These are phyloP conservation scores for Debaryomyces tyrocola DNA, from an alignment of 805 yeast genomes.

Conservation along the genomic window DNA sequence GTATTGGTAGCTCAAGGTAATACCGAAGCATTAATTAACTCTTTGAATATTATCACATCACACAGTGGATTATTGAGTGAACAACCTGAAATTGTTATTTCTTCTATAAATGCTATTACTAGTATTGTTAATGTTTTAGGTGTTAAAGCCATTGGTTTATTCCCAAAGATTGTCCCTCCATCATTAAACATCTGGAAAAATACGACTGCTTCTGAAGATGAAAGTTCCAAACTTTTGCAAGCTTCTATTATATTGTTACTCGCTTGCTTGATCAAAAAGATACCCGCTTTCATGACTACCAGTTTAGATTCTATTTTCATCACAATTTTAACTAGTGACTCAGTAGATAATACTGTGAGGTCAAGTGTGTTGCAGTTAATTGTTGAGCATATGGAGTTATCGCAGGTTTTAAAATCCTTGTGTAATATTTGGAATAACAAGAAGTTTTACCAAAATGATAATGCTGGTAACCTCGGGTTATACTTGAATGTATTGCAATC, in stretches of 20 bases:
- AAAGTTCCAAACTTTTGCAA: slow-evolving; percentile 48
- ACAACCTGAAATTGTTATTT: slow-evolving; percentile 63
- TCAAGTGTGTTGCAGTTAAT: slow-evolving; percentile 60
- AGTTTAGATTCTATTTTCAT: slow-evolving; percentile 62
- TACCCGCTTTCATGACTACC: slow-evolving; percentile 81
- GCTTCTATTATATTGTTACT: slow-evolving; percentile 69
- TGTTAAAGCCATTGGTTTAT: slow-evolving; percentile 78
- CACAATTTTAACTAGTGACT: slow-evolving; percentile 55
- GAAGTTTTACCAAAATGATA: slow-evolving; percentile 32
- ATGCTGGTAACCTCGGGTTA: slow-evolving; percentile 54
- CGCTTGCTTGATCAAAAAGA: slow-evolving; percentile 73
- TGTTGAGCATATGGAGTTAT: slow-evolving; percentile 66
- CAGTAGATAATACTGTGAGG: slow-evolving; percentile 60
- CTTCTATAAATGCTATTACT: slow-evolving; percentile 72
- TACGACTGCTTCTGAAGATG: slow-evolving; percentile 28
- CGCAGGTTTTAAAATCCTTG: slow-evolving; percentile 60
- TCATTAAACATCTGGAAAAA: slow-evolving; percentile 58
- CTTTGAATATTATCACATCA: slow-evolving; percentile 50
- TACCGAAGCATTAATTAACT: slow-evolving; percentile 44
- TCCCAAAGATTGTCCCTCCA: slow-evolving; percentile 83
- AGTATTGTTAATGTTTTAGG: slow-evolving; percentile 74
- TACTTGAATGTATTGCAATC: slow-evolving; percentile 67
- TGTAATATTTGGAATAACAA: slow-evolving; percentile 58
- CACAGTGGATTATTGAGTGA: slow-evolving; percentile 53
- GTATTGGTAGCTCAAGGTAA: slow-evolving; percentile 39